Evolutionary conservation across 225 moss, liverwort and hornwort genomes (phyloP).

Genomic region (Marchantia paleacea): DNA sequence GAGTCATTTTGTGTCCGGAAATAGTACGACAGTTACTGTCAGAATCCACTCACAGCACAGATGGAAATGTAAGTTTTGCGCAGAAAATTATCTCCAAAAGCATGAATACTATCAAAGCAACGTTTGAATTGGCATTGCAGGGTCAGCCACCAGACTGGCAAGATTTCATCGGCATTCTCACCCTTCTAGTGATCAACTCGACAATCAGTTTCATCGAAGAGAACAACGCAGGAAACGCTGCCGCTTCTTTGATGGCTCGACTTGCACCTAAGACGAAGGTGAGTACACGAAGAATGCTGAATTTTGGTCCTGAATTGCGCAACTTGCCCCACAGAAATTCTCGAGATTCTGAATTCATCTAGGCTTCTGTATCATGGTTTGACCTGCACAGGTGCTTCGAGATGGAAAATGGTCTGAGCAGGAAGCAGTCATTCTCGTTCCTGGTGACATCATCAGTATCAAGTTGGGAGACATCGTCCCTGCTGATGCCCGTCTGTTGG

Average conservation of each 20-base stretch:
- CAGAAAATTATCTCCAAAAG: neutral
- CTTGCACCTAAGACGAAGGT: conserved; percentile 31
- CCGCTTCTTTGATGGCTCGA: conserved; percentile 26
- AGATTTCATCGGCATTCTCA: conserved; percentile 22
- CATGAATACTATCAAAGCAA: neutral
- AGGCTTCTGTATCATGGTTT: too few relatives aligned
- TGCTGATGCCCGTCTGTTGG: conserved; percentile 25
- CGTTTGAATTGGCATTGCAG: neutral
- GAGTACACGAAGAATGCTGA: neutral
- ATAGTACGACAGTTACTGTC: neutral
- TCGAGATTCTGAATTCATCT: neutral
- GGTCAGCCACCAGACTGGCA: conserved; percentile 24
- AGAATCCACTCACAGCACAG: neutral
- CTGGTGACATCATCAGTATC: conserved; percentile 36
- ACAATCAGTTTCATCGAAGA: conserved; percentile 29
- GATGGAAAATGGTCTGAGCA: conserved; percentile 37
- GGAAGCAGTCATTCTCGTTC: conserved; percentile 32
- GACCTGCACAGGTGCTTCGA: conserved; percentile 22
- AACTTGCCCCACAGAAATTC: neutral
- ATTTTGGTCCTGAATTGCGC: too few relatives aligned
- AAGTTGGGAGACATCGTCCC: conserved; percentile 36
- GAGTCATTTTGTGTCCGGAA: neutral
- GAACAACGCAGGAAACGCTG: conserved; percentile 29
- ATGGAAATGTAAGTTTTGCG: too few relatives aligned
- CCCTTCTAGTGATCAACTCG: conserved; percentile 22